Evolutionary conservation across 163 green algal species (phyloP).

Genomic region (Prototheca stagnorum): DNA sequence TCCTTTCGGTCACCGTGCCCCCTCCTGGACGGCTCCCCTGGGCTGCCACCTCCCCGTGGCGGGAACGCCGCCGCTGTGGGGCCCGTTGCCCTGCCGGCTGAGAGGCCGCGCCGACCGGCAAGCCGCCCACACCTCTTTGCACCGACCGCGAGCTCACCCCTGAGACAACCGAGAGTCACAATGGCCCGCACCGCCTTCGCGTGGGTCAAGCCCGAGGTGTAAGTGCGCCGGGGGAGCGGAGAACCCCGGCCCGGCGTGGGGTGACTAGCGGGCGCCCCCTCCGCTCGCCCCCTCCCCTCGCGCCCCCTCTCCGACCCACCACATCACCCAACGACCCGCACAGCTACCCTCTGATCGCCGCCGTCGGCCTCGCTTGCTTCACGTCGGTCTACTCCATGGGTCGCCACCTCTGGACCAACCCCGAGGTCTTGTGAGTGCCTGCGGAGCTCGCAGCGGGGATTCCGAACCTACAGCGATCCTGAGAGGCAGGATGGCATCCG

Average conservation of each 20-base stretch:
- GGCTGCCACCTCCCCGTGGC: no score
- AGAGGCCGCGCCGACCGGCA: no score
- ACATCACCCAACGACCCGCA: no score
- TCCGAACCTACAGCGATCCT: background rate
- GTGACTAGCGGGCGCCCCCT: background rate
- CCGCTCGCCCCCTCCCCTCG: no score
- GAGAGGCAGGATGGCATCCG: background rate
- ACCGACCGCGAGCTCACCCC: background rate
- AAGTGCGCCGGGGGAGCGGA: background rate
- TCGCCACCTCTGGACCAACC: conserved; percentile 5
- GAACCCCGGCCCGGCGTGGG: background rate
- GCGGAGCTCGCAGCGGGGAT: background rate
- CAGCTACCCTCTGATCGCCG: conserved; percentile 6
- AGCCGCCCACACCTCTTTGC: no score
- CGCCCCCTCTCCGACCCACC: no score
- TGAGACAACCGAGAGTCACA: background rate
- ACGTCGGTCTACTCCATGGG: background rate
- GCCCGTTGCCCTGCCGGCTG: no score
- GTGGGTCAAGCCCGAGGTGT: conserved; percentile 9
- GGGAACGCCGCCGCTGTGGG: no score
- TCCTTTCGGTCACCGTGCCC: no score
- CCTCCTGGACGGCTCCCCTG: background rate
- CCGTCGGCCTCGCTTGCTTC: background rate
- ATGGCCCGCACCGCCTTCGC: background rate
- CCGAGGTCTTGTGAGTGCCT: conserved; percentile 2